Percentiles rank a stretch among this genome's conserved stretches.
phyloP scores from a whole-genome alignment of 352 stramenopile species.

The Achlya hypogyna region DNA sequence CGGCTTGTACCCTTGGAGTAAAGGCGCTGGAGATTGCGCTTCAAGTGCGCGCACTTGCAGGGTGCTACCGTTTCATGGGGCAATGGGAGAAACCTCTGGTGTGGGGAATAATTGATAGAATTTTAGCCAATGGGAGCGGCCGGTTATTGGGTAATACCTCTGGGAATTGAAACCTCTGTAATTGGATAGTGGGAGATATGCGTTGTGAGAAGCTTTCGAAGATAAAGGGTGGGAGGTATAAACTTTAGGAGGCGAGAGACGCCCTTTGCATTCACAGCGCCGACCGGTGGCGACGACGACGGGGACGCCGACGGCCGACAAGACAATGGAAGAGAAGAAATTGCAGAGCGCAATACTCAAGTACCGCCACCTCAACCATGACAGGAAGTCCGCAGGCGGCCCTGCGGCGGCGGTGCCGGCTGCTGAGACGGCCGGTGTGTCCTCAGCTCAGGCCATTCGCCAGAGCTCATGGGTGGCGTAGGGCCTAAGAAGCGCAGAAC shows the following conservation, averaged over 20 bases:
- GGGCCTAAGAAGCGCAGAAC: background rate
- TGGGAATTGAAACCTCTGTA: background rate
- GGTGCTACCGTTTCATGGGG: background rate
- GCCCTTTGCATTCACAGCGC: slow-evolving; percentile 9
- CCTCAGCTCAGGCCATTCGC: background rate
- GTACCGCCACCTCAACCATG: slow-evolving; percentile 18
- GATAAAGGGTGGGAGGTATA: background rate
- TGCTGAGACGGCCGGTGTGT: background rate
- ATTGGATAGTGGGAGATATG: background rate
- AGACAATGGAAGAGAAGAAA: slow-evolving; percentile 20
- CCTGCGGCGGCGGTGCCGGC: background rate
- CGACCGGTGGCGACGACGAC: slow-evolving; percentile 11
- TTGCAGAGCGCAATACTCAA: slow-evolving; percentile 21
- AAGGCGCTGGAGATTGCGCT: no score
- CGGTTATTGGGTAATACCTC: no score
- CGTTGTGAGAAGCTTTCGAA: background rate
- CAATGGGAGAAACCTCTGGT: background rate
- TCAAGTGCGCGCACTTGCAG: no score
- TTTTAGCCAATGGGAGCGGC: background rate
- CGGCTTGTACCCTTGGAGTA: no score
- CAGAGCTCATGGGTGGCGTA: background rate
- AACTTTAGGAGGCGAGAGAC: slow-evolving; percentile 5
- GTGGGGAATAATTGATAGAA: background rate
- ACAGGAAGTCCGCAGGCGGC: background rate
- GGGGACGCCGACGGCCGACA: background rate